Evolutionary conservation across 106 monocot species (phyloP).

Genomic region (Xerophyta viscosa): DNA sequence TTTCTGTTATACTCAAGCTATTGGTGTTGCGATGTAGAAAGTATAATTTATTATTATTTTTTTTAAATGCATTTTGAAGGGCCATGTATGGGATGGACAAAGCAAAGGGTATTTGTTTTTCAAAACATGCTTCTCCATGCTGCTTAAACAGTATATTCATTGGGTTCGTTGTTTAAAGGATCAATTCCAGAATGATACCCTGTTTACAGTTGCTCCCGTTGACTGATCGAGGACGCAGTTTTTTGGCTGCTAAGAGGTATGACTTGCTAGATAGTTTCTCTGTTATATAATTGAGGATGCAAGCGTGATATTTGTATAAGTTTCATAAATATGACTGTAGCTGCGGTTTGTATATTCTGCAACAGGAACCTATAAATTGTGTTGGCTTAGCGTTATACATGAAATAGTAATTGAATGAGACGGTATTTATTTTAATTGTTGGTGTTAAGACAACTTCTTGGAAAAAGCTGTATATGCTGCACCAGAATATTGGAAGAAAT

Average conservation of each 20-base stretch:
- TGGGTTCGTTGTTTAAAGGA: constrained; percentile 5
- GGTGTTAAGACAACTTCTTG: no score
- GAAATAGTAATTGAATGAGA: no score
- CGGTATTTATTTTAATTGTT: no score
- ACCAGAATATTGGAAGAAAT: no score
- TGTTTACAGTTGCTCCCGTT: constrained; percentile 65
- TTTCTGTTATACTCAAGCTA: no score
- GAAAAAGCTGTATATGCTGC: no score
- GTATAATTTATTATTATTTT: no score
- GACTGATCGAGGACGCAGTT: constrained; percentile 63
- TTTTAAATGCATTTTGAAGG: neutral
- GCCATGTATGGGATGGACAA: neutral
- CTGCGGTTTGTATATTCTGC: no score
- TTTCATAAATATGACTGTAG: no score
- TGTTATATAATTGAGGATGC: neutral
- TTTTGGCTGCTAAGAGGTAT: constrained; percentile 64
- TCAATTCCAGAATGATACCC: constrained; percentile 31
- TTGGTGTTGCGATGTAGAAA: no score
- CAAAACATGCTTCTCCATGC: neutral
- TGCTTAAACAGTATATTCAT: neutral
- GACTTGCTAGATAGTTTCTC: neutral
- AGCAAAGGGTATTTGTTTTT: neutral
- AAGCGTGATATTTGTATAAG: neutral
- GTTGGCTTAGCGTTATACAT: no score
- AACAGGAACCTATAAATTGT: no score